phyloP scores from a whole-genome alignment of 306 rosid genomes.

The Ochetophila trinervis region DNA sequence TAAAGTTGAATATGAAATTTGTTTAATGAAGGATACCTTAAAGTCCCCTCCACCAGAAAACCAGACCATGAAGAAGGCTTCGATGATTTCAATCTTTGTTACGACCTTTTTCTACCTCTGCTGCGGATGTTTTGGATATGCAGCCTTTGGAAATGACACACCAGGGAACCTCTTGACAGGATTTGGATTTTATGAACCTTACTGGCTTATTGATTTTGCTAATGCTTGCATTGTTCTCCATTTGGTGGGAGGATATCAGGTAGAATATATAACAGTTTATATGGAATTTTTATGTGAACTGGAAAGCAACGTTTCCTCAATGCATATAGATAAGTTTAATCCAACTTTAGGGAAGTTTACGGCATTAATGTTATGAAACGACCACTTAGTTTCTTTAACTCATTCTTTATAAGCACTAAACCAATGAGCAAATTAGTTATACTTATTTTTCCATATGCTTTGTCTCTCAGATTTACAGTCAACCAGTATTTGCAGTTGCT shows the following conservation, averaged over 20 bases:
- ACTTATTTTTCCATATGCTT: background rate
- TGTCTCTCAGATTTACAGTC: conserved; percentile 54
- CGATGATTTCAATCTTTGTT: conserved; percentile 39
- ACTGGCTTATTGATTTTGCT: conserved; percentile 81
- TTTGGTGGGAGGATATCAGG: conserved; percentile 94
- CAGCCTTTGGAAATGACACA: conserved; percentile 74
- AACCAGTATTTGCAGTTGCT: conserved; percentile 51
- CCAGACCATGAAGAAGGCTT: conserved; percentile 79
- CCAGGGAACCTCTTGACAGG: conserved; percentile 91
- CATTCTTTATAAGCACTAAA: background rate
- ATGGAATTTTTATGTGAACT: background rate
- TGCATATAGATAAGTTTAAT: background rate
- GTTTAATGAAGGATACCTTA: conserved; percentile 64
- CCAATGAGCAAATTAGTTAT: no score
- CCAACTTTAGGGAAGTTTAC: background rate
- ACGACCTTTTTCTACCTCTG: conserved; percentile 86
- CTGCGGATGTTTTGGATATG: conserved; percentile 84
- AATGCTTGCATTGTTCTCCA: conserved; percentile 84
- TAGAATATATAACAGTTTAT: conserved; percentile 13
- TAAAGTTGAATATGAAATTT: conserved; percentile 11
- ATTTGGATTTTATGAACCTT: conserved; percentile 76
- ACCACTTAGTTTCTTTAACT: background rate
- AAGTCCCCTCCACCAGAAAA: conserved; percentile 79
- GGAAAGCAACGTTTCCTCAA: background rate
- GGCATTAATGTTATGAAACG: background rate